Conservation (phyloP, 495 filamentous ascomycete genomes). For the Saxophila tyrrhenica region DNA sequence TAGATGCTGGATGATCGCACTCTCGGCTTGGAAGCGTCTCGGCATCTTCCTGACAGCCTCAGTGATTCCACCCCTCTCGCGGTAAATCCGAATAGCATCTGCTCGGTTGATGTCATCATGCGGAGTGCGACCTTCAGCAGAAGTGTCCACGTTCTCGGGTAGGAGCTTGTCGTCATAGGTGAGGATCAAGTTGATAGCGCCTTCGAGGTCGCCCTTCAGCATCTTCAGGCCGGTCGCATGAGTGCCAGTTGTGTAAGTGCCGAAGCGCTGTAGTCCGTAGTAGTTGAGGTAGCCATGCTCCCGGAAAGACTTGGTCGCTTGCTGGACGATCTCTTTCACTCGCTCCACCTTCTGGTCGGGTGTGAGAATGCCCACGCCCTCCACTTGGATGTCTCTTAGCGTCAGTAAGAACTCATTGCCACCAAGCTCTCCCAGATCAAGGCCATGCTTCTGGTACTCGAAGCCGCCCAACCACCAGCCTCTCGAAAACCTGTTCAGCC, state of each 20-base stretch:
- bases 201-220: constrained; percentile 66
- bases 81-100: constrained; percentile 60
- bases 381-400: constrained; percentile 65
- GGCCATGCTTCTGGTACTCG: constrained; percentile 51
- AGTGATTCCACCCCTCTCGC: constrained; percentile 40
- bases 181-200: constrained; percentile 63
- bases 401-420: constrained; percentile 93
- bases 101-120: constrained; percentile 70
- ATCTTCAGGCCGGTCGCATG: constrained; percentile 74
- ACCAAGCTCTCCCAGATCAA: constrained; percentile 69
- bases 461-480: constrained; percentile 66
- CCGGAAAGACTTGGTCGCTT: constrained; percentile 42
- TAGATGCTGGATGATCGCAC: constrained; percentile 64
- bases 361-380: constrained; percentile 35
- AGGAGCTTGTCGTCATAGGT: constrained; percentile 44
- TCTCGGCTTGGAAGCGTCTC: constrained; percentile 68
- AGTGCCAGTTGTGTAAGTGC: constrained; percentile 69
- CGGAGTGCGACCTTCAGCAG: constrained; percentile 33
- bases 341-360: constrained; percentile 26
- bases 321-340: constrained; percentile 43
- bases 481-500: constrained; percentile 50
- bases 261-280: constrained; percentile 90
- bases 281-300: constrained; percentile 86
- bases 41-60: constrained; percentile 60
- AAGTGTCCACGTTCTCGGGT: constrained; percentile 34